These are phyloP conservation scores for Nymphaea colorata DNA, from an alignment of 164 flowering plant genomes.

Conservation along the genomic window DNA sequence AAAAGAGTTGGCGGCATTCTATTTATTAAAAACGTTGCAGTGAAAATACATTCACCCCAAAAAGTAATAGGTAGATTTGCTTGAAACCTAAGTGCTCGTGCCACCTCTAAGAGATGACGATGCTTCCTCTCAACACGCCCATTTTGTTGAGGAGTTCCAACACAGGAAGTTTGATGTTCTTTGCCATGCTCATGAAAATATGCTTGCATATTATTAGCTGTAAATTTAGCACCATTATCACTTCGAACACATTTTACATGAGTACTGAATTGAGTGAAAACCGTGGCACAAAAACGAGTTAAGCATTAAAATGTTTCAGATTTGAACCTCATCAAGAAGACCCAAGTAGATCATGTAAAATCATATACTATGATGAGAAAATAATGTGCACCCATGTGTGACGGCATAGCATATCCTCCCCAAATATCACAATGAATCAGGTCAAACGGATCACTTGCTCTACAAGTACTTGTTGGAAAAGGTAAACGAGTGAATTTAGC, in stretches of 20 bases:
- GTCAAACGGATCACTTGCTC: background rate
- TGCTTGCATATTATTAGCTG: background rate
- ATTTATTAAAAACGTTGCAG: background rate
- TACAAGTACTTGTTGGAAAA: background rate
- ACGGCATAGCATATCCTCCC: background rate
- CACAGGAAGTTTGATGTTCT: background rate
- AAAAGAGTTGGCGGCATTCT: background rate
- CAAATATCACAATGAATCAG: background rate
- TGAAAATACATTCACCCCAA: background rate
- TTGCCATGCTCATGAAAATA: background rate
- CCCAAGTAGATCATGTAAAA: background rate
- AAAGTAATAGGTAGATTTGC: background rate
- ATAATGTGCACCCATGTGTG: background rate
- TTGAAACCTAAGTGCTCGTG: background rate
- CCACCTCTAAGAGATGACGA: background rate
- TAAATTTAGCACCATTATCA: background rate
- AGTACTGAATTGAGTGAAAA: background rate
- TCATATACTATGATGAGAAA: background rate
- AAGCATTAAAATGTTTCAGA: background rate
- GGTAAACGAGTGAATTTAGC: background rate
- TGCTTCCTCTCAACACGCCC: background rate
- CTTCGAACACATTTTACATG: background rate
- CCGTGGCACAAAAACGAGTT: background rate
- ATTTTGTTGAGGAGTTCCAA: background rate
- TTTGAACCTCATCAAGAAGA: background rate